Percentiles rank a stretch among this genome's conserved stretches.
These are phyloP conservation scores for Aspergillus novofumigatus DNA, from an alignment of 2,329 filamentous ascomycete species.

Conservation along the genomic window DNA sequence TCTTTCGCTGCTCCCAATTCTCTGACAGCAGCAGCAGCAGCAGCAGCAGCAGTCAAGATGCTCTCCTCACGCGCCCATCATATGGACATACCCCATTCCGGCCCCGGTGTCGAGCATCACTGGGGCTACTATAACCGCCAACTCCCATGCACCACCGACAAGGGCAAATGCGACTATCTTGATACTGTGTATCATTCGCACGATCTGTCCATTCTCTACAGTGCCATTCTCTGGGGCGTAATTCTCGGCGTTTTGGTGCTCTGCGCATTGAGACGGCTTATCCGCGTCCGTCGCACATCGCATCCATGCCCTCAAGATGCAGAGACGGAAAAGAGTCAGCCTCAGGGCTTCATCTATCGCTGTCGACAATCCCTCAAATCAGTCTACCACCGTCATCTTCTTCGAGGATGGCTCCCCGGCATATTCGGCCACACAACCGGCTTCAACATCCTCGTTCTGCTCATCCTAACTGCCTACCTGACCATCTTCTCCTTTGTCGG, in stretches of 20 bases:
- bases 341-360: constrained; percentile 20
- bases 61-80: constrained; percentile 37
- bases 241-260: constrained; percentile 47
- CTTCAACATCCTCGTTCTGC: constrained; percentile 61
- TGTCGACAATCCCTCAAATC: constrained; percentile 40
- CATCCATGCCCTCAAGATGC: not conserved
- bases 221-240: constrained; percentile 54
- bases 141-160: constrained; percentile 55
- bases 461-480: constrained; percentile 58
- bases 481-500: constrained; percentile 66
- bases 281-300: constrained; percentile 2
- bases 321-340: constrained; percentile 21
- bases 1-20: too few relatives aligned
- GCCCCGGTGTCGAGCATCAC: constrained; percentile 44
- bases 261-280: constrained; percentile 32
- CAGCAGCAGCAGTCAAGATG: not conserved
- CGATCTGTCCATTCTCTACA: constrained; percentile 53
- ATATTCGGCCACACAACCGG: constrained; percentile 66
- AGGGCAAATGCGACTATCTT: constrained; percentile 56
- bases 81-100: constrained; percentile 39
- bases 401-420: constrained; percentile 55
- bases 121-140: constrained; percentile 56
- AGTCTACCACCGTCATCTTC: constrained; percentile 49
- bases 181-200: constrained; percentile 54
- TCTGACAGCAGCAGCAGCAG: not conserved